phyloP scores from a whole-genome alignment of 2,329 filamentous ascomycete genomes.

The Alternaria alternata region DNA sequence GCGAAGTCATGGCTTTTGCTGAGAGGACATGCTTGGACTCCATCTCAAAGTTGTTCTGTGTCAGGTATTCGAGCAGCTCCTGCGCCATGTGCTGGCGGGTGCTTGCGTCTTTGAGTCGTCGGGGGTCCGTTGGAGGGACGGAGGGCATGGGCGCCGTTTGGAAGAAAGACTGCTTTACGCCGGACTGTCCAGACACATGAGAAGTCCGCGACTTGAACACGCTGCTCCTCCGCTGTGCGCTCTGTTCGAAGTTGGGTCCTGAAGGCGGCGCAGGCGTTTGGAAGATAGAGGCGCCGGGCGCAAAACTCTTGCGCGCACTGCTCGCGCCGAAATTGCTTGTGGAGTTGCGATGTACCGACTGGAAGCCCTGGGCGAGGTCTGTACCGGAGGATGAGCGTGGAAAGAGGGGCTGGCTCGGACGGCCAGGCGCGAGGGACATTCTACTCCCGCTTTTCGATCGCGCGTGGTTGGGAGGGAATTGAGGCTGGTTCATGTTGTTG shows the following conservation, averaged over 20 bases:
- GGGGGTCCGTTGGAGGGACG: conserved; percentile 84
- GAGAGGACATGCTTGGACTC: conserved; percentile 96
- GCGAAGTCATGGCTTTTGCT: conserved; percentile 88
- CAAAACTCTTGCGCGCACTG: conserved; percentile 74
- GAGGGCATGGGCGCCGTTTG: conserved; percentile 83
- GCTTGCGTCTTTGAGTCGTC: conserved; percentile 80
- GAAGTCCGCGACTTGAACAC: conserved; percentile 63
- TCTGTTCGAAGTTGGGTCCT: conserved; percentile 62
- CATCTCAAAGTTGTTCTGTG: conserved; percentile 94
- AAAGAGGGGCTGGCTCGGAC: conserved; percentile 87
- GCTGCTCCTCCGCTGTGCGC: conserved; percentile 76
- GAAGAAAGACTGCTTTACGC: conserved; percentile 89
- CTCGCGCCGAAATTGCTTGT: conserved; percentile 70
- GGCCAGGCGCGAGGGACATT: conserved; percentile 80
- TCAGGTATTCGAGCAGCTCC: conserved; percentile 89
- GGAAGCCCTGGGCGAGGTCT: conserved; percentile 82
- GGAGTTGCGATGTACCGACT: conserved; percentile 84
- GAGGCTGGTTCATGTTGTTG: conserved; percentile 66
- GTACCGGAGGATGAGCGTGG: conserved; percentile 82
- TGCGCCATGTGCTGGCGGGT: conserved; percentile 86
- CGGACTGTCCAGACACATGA: conserved; percentile 73
- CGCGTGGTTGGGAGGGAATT: conserved; percentile 67
- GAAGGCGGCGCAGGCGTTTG: conserved; percentile 56
- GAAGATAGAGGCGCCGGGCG: conserved; percentile 62
- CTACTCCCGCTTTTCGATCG: conserved; percentile 84